Evolutionary conservation across 345 rosid genomes (phyloP), one percentile per base, ranked within the genome.

Genomic region (Citrus trifoliata): DNA sequence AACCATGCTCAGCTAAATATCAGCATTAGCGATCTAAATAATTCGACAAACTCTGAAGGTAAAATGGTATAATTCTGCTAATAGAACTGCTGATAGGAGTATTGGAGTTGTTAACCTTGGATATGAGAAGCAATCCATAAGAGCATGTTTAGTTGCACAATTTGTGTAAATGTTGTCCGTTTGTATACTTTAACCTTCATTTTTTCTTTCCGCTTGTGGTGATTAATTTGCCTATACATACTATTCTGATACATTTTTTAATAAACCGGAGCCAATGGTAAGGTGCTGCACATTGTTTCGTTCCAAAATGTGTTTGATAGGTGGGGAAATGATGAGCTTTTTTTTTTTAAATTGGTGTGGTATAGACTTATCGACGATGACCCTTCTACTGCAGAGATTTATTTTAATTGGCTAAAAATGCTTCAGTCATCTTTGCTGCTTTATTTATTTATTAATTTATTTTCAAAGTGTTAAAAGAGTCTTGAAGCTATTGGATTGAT

Each of bases 1-100:
- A 16, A 90, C 95, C 16, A 91, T 96, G 97, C 93, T 94, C 76
- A 88, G 92, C 84, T 96, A 84, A 91, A 82, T 67, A 60, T 46
- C 4, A 18, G 40, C 61, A n/a, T 55, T 9, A 10, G 38, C 25
- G 14, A 38, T 35, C 42, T 33, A 51, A 56, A n/a, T 32, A 60
- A 48, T 37, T 70, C 8, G 16, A 25, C 33, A 70, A 19, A 8
- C 35, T 7, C 30, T n/a, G 55, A 30, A 68, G 56, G 56, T 68
- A 42, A 42, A 66, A 66, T 33, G 3, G 9, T 21, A 42, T 19
- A 19, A 9, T 33, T 33, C 72, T 24, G 56, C 32, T 68, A 42
- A 68, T 68, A 5, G 46, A 32, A 32, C 33, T 32, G 33, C 33
- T 5, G 42, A n/a, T n/a, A 25, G 16, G 72, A n/a, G 51, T 16